Base-by-base conservation (phyloP, 192 early-diverging fungal species). In the Linderina pennispora region DNA sequence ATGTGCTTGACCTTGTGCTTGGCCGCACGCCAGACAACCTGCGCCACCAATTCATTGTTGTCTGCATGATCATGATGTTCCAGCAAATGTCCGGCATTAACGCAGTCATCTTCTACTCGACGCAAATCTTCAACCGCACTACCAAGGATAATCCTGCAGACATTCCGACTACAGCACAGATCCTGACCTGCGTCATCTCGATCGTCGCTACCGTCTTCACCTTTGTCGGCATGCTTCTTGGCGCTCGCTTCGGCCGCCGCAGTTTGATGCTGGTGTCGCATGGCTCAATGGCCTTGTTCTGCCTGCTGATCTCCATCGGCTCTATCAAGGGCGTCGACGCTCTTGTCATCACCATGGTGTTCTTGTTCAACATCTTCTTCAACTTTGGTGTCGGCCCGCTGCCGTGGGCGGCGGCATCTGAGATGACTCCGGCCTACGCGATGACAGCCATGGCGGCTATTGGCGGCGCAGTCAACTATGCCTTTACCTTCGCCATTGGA, bases 21-120 rank as follows among this genome's bases (percentile, higher is more conserved):
- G 70, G 76, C 2, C 69, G 45, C 14, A 67, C 65, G 2, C 60
- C 65, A 5, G 64, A 74, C 40, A 75, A 78, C 21, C 74, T 88
- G 33, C 60, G 77, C 9, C 58, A 64, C 24, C 79, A 84, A 31
- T 62, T 89, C 2, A 6, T 87, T 1, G 73, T 78, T 15, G 74
- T 80, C 23, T 43, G 82, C n/a, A 45, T 76, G 6, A 15, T 82
- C 8, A 86, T 89, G 58, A 48, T 82, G 4, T 58, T 75, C 26
- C 91, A 93, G 64, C 91, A 93, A 53, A 56, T 85, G 22, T 79
- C 77, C 32, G 91, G 87, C n/a, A 88, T 93, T 44, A 85, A 83
- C 57, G 87, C 80, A 13, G 77, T 89, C 10, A 76, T 86, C 40
- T 89, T 84, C 60, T 93, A 87, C 48, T 84, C 80, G 0, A 86